A percentile compares a stretch with the other conserved stretches of the same genome.
Conservation (phyloP, 345 rosid species). For the Citrus australasica region DNA sequence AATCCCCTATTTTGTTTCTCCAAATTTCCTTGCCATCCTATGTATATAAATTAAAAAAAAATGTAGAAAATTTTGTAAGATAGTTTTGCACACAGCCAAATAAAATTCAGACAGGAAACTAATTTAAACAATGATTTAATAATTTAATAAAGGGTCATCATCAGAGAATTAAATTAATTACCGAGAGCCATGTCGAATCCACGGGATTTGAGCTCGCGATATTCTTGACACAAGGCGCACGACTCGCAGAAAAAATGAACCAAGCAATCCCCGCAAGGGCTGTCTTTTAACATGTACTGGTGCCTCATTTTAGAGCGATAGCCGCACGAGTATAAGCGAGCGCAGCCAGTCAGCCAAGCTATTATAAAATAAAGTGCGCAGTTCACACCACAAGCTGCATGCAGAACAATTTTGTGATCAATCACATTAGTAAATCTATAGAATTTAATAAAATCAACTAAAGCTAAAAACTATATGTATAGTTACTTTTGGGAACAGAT, state of each 20-base stretch:
- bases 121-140: too few species aligned
- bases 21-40: slow-evolving; percentile 40
- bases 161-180: not conserved
- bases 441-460: too few species aligned
- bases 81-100: too few species aligned
- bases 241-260: slow-evolving; percentile 32
- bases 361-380: not conserved
- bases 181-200: slow-evolving; percentile 34
- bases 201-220: slow-evolving; percentile 34
- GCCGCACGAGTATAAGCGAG: slow-evolving; percentile 13
- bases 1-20: slow-evolving; percentile 29
- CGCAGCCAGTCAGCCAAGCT: not conserved
- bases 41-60: not conserved
- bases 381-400: not conserved
- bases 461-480: too few species aligned
- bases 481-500: not conserved
- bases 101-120: too few species aligned
- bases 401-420: not conserved
- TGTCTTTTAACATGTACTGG: slow-evolving; percentile 21
- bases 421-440: not conserved
- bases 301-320: slow-evolving; percentile 38
- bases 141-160: not conserved
- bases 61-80: too few species aligned
- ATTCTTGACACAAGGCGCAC: slow-evolving; percentile 40
- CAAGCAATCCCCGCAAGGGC: slow-evolving; percentile 26